Evolutionary conservation across 441 rosid genomes (phyloP), one percentile per base, ranked within the genome.

Genomic region (Bocquillonia castaneifolia): DNA sequence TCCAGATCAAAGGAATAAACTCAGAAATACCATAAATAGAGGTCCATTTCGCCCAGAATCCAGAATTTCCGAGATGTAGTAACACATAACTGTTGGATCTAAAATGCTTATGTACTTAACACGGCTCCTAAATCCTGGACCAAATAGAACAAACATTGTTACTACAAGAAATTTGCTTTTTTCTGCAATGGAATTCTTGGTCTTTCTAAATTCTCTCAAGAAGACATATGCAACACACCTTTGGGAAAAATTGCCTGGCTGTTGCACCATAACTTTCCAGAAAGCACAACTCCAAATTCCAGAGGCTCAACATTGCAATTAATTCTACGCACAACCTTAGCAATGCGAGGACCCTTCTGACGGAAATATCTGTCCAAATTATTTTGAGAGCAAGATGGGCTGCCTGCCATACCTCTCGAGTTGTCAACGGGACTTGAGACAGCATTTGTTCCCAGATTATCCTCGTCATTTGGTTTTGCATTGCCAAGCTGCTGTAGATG

Each of bases 321-420:
- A 82, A 95, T 92, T 77, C 99, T 89, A 72, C 99, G 81, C 74
- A 92, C 98, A 12, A 95, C 91, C 92, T 95, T 95, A 15, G 99
- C 99, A 77, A 95, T 91, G 40, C 98, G 97, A 36, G 99, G 99
- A 70, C 99, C 99, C 78, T 88, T 94, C 76, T 88, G 98, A 74
- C 98, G 89, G 72, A 79, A 75, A 80, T 77, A 66, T 71, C 85
- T 84, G 69, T 92, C 98, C 74, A 86, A 73, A 81, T 85, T 95
- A 78, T 78, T 89, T 60, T 88, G 95, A 26, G 87, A 77, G 77
- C 85, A 82, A 73, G 92, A 78, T n/a, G 85, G 80, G 54, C 83
- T 81, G 51, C 81, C 88, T 22, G 82, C 62, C 69, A 72, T 70
- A 70, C 62, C 72, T 79, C 83, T 82, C 42, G 62, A 50, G 67